Conservation (phyloP, 2,329 filamentous ascomycete species). For the Exophiala mesophila region DNA sequence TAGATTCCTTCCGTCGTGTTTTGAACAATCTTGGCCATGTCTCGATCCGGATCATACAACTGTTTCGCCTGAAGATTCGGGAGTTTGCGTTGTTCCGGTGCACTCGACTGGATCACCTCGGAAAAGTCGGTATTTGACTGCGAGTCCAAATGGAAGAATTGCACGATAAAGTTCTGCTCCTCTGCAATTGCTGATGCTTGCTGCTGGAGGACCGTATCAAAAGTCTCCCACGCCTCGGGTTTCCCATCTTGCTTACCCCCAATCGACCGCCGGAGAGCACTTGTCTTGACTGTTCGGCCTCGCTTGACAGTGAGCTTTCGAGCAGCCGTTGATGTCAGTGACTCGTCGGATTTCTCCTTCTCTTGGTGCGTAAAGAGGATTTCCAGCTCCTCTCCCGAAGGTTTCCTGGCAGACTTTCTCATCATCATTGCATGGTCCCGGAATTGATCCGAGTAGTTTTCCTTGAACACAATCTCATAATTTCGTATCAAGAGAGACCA, state of each 20-base stretch:
- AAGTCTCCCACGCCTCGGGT: slow-evolving; percentile 73
- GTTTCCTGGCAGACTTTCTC: slow-evolving; percentile 73
- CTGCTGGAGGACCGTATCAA: slow-evolving; percentile 74
- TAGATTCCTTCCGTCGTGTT: slow-evolving; percentile 87
- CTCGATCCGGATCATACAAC: slow-evolving; percentile 82
- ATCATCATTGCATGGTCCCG: slow-evolving; percentile 70
- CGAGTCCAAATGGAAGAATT: slow-evolving; percentile 93
- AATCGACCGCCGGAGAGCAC: slow-evolving; percentile 40
- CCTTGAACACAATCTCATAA: slow-evolving; percentile 72
- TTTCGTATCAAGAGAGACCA: slow-evolving; percentile 76
- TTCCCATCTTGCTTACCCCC: slow-evolving; percentile 58
- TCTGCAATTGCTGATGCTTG: slow-evolving; percentile 77
- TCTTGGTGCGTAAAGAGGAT: slow-evolving; percentile 86
- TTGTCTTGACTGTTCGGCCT: slow-evolving; percentile 64
- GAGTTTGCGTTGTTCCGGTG: slow-evolving; percentile 64
- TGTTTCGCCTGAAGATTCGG: slow-evolving; percentile 69
- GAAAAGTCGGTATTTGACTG: slow-evolving; percentile 76
- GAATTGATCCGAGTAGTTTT: slow-evolving; percentile 78
- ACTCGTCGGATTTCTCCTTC: slow-evolving; percentile 72
- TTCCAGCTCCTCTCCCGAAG: slow-evolving; percentile 71
- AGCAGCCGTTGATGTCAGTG: slow-evolving; percentile 64
- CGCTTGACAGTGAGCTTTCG: slow-evolving; percentile 91
- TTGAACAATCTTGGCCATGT: slow-evolving; percentile 77
- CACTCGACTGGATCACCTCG: slow-evolving; percentile 64
- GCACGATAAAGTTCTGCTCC: slow-evolving; percentile 96